Evolutionary conservation across 1,139 yeast species (phyloP).

Genomic region (Zygosaccharomyces pseudobailii): DNA sequence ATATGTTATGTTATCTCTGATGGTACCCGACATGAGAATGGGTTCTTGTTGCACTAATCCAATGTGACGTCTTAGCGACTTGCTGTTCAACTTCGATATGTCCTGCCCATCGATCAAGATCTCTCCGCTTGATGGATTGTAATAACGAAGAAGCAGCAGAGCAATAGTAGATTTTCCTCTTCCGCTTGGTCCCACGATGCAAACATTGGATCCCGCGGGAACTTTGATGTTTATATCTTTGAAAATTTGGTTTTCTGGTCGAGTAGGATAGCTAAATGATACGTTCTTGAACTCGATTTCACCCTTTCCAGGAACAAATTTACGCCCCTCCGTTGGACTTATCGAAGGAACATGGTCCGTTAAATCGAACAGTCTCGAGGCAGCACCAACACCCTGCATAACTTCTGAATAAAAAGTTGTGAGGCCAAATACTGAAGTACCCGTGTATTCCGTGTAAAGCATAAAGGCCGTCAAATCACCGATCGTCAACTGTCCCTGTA

Average conservation of each 20-base stretch:
- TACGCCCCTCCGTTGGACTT: constrained; percentile 55
- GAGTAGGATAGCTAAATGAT: constrained; percentile 77
- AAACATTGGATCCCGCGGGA: constrained; percentile 79
- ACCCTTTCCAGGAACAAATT: constrained; percentile 31
- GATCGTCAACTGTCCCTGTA: constrained; percentile 63
- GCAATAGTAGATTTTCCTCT: constrained; percentile 92
- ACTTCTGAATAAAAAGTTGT: constrained; percentile 88
- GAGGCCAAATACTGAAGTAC: constrained; percentile 81
- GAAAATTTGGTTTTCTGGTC: constrained; percentile 71
- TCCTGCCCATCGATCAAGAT: constrained; percentile 68
- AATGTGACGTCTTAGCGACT: constrained; percentile 63
- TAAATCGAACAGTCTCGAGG: constrained; percentile 84
- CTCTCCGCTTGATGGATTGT: constrained; percentile 66
- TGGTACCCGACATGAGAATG: constrained; percentile 82
- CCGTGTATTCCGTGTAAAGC: constrained; percentile 92
- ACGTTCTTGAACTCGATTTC: constrained; percentile 61
- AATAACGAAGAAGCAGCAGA: constrained; percentile 71
- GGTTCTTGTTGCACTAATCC: constrained; percentile 97
- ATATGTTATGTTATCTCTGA: constrained; percentile 78
- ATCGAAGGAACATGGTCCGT: constrained; percentile 72
- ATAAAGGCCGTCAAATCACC: constrained; percentile 92
- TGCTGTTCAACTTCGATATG: constrained; percentile 63
- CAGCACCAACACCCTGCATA: constrained; percentile 97
- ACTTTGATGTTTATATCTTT: constrained; percentile 59
- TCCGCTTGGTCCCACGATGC: constrained; percentile 95